Base-by-base conservation (phyloP, 2,329 filamentous ascomycete species). In the Ascochyta koolunga region DNA sequence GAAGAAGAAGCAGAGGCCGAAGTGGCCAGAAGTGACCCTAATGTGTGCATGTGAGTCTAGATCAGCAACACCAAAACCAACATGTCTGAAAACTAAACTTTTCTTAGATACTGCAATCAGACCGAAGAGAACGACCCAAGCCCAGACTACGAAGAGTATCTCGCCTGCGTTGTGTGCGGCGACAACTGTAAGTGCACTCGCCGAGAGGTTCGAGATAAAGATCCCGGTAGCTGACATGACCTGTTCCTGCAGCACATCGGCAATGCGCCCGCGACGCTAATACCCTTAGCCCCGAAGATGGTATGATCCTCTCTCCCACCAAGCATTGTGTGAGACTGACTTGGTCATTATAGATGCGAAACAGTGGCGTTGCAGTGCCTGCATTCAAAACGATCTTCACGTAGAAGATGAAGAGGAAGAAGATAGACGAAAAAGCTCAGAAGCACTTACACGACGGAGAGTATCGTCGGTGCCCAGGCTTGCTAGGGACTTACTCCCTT, bases 41-140 rank as follows among this genome's bases (percentile, higher is more conserved):
- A 83, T 65, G 81, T 82, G 55, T 89, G 86, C 85, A 81, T 88
- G 86, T 89, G 77, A 79, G 83, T 80, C 35, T 16, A 22, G 15
- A 35, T 21, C 27, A 25, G 36, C 37, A 39, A 51, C 50, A 39
- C 33, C 70, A 51, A 55, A 56, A 39, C 29, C 37, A 40, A 44
- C 21, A 46, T 32, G 22, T 19, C n/a, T 33, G 46, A 38, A 42
- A 56, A 27, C 59, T 71, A 37, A 69, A 50, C 18, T 24, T 15
- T 9, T 4, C 10, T 59, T 77, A 89, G 91, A 61, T 96, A 93
- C 68, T 97, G 93, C 77, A 86, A 87, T 51, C 83, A 91, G 71
- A 87, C 90, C 61, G 91, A 96, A 76, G 89, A 95, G 49, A 82
- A 93, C 59, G 91, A 93, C 65, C 90, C 90, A 1, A 87, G 84